Evolutionary conservation across 495 filamentous ascomycete genomes (phyloP), one percentile per base, ranked within the genome.

Genomic region (Neurospora terricola): DNA sequence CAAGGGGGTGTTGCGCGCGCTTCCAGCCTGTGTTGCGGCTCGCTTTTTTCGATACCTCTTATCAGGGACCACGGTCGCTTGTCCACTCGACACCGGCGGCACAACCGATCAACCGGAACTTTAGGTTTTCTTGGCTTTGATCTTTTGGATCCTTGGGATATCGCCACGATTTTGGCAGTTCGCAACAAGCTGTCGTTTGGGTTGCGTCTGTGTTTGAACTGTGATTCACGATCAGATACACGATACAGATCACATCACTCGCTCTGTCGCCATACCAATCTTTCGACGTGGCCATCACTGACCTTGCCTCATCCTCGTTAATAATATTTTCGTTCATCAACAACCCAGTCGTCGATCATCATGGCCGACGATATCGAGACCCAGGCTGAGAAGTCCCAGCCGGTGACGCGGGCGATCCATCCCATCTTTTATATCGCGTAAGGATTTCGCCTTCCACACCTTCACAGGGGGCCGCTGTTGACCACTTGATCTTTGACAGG

Each of bases 401-500:
- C 73, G n/a, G 71, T 39, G 4, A 73, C 71, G 54, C 73, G 75
- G 71, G 40, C 45, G 23, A 36, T 75, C 2, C 75, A 77, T 72
- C 73, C 75, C 5, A 18, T 75, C 37, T 77, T 77, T 66, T 77
- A 77, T 69, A 77, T 77, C 30, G 72, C 72, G 76, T 77, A 73
- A 40, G 74, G 69, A n/a, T 38, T 21, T 39, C 14, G 11, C n/a
- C 54, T 7, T 34, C 54, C 3, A 34, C 23, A 8, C 27, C 14
- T 62, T 62, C 7, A 30, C 14, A 34, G 54, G 54, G 27, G 27
- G 14, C 14, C 54, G 27, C 11, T 42, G 54, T 36, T 37, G 30
- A 48, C 14, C 21, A 66, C 34, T 69, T 16, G 71, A 72, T 30
- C 23, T 36, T 62, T 69, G 45, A 38, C 77, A 96, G 93, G 76